phyloP scores from a whole-genome alignment of 345 rosid genomes.

The rapeseed (Brassica napus) region Da-Ae NC_063450.1:54111501-54112000 shows the following conservation, averaged over 20 bases:
- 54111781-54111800: neutral
- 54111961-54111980: too few relatives aligned
- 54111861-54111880: neutral
- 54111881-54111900: slow-evolving; percentile 2
- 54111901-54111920: neutral
- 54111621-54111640: slow-evolving; percentile 23
- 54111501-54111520: neutral
- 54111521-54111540: slow-evolving; percentile 3
- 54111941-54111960: slow-evolving; percentile 16
- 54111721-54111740: neutral
- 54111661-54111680: slow-evolving; percentile 30
- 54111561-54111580: neutral
- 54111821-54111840: neutral
- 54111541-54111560: neutral
- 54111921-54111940: slow-evolving; percentile 6
- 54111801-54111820: neutral
- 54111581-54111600: slow-evolving; percentile 9
- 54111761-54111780: neutral
- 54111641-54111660: slow-evolving; percentile 27
- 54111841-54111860: slow-evolving; percentile 23
- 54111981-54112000: too few relatives aligned
- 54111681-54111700: slow-evolving; percentile 21
- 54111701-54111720: slow-evolving; percentile 8
- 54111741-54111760: neutral
- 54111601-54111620: slow-evolving; percentile 26